phyloP scores from a whole-genome alignment of 345 rosid species.

The Mangifera indica region DNA sequence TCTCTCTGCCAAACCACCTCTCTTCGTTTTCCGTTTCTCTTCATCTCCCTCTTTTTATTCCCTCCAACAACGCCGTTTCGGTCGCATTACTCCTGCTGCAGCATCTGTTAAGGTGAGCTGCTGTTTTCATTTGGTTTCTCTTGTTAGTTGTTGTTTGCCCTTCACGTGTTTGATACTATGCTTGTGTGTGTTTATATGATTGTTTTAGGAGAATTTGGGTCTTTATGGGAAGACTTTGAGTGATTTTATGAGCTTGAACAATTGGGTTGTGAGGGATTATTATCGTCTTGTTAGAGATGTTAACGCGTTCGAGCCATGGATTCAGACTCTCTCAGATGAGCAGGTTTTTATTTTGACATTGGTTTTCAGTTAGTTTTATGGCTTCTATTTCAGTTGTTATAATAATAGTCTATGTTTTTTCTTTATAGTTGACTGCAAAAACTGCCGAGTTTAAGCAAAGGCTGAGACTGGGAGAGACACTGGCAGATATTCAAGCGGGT shows the following conservation, averaged over 20 bases:
- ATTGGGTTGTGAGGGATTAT: constrained; percentile 90
- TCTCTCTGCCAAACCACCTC: constrained; percentile 25
- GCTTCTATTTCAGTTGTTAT: constrained; percentile 7
- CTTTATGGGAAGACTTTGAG: constrained; percentile 43
- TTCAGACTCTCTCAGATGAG: constrained; percentile 63
- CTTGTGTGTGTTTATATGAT: constrained; percentile 11
- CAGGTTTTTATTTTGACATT: constrained; percentile 52
- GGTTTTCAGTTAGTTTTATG: constrained; percentile 5
- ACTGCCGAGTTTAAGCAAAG: constrained; percentile 71
- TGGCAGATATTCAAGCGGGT: constrained; percentile 92
- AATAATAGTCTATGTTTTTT: constrained; percentile 5
- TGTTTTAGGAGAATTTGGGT: constrained; percentile 46
- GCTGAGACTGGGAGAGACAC: constrained; percentile 56
- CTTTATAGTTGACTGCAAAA: constrained; percentile 64
- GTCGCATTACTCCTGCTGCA: constrained; percentile 12
- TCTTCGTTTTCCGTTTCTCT: constrained; percentile 26
- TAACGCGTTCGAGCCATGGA: constrained; percentile 54
- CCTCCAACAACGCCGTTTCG: constrained; percentile 22
- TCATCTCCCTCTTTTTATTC: constrained; percentile 17
- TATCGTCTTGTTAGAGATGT: constrained; percentile 73
- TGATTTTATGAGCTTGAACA: constrained; percentile 63
- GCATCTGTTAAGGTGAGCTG: constrained; percentile 67
- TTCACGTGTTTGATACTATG: constrained; percentile 57
- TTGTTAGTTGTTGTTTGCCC: constrained; percentile 12
- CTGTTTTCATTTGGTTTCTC: background rate